These are phyloP conservation scores for Odontarrhena argentea DNA, from an alignment of 345 rosid species.

Conservation along the genomic window DNA sequence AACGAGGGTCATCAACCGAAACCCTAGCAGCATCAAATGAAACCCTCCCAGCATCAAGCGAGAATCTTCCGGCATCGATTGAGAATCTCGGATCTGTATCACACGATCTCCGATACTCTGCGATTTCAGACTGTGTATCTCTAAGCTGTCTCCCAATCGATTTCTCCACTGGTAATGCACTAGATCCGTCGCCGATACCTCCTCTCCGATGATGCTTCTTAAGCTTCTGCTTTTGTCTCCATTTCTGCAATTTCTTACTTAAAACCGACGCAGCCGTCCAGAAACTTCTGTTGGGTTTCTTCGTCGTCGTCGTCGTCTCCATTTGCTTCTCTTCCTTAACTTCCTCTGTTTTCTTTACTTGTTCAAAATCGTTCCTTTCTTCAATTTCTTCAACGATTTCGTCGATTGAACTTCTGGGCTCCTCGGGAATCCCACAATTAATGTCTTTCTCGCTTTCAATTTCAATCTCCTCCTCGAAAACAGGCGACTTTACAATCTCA, in stretches of 20 bases:
- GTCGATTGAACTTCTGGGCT: slow-evolving; percentile 39
- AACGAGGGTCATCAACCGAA: slow-evolving; percentile 82
- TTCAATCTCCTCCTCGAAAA: slow-evolving; percentile 49
- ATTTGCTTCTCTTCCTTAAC: slow-evolving; percentile 65
- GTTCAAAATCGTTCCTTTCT: slow-evolving; percentile 24
- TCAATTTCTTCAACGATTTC: slow-evolving; percentile 34
- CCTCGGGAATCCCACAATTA: slow-evolving; percentile 46
- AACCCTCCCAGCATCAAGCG: slow-evolving; percentile 53
- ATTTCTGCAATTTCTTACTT: slow-evolving; percentile 91
- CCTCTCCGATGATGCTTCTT: slow-evolving; percentile 60
- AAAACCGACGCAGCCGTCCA: slow-evolving; percentile 98
- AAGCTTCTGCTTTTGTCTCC: slow-evolving; percentile 94
- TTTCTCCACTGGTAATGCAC: slow-evolving; percentile 90
- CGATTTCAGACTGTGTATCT: slow-evolving; percentile 96
- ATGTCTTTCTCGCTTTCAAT: slow-evolving; percentile 43
- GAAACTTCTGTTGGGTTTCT: slow-evolving; percentile 69
- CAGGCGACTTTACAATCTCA: slow-evolving; percentile 47
- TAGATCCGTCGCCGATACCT: slow-evolving; percentile 49
- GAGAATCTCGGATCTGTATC: slow-evolving; percentile 98
- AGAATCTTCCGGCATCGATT: slow-evolving; percentile 72
- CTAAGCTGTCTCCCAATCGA: slow-evolving; percentile 78
- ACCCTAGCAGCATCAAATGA: slow-evolving; percentile 59
- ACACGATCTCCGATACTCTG: slow-evolving; percentile 92
- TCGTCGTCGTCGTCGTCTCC: slow-evolving; percentile 74
- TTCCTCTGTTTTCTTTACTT: slow-evolving; percentile 51